These are phyloP conservation scores for Sporisorium scitamineum DNA, from an alignment of 1,284 basidiomycete genomes.

Conservation along the genomic window DNA sequence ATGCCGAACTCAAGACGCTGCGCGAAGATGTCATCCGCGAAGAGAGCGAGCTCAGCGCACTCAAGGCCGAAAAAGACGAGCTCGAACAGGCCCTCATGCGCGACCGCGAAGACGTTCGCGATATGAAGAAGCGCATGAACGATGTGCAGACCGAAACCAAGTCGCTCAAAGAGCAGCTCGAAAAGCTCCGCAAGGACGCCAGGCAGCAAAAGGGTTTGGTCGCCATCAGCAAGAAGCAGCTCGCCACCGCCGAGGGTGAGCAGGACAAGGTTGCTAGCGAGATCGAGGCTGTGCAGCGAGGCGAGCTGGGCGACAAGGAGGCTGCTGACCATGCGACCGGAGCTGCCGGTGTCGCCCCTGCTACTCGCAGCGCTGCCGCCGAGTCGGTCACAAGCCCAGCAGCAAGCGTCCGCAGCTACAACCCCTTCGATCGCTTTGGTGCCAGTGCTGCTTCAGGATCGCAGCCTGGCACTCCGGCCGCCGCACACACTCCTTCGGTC, in stretches of 20 bases:
- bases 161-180: conserved; percentile 79
- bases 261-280: conserved; percentile 80
- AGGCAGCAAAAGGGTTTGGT: conserved; percentile 95
- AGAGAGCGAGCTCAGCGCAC: conserved; percentile 90
- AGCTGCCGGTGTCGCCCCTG: conserved; percentile 57
- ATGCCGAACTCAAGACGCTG: conserved; percentile 79
- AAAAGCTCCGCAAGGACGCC: conserved; percentile 91
- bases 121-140: conserved; percentile 83
- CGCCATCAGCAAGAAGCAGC: conserved; percentile 94
- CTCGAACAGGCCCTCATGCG: conserved; percentile 86
- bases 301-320: conserved; percentile 70
- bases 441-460: conserved; percentile 9
- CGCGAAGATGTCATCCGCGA: conserved; percentile 86
- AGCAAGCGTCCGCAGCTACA: conserved; percentile 79
- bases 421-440: conserved; percentile 86
- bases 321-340: conserved; percentile 45
- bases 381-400: conserved; percentile 67
- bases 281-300: conserved; percentile 71
- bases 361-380: conserved; percentile 12
- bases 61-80: conserved; percentile 90
- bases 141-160: conserved; percentile 83
- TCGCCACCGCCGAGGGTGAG: conserved; percentile 84
- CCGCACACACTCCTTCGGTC: conserved; percentile 20
- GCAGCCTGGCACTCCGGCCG: conserved; percentile 23
- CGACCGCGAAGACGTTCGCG: conserved; percentile 94